Evolutionary conservation across 2,329 filamentous ascomycete genomes (phyloP).

Genomic region (Madurella mycetomatis): DNA sequence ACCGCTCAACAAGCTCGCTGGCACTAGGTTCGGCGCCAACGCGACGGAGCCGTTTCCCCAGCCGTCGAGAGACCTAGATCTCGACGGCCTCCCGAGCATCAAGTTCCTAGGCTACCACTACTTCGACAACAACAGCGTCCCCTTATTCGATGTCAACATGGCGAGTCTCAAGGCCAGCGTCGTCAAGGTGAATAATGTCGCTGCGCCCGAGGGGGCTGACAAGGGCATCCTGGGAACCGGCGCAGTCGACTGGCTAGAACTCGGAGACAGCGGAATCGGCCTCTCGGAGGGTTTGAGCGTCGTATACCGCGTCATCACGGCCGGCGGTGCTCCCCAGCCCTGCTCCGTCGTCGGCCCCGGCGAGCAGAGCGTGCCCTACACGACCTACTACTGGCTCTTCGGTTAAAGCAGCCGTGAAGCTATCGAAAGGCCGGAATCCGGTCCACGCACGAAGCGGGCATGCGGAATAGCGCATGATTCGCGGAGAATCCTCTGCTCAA

Average conservation of each 20-base stretch:
- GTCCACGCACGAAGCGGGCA: too few relatives aligned
- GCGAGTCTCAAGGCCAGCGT: constrained; percentile 39
- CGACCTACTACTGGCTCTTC: constrained; percentile 58
- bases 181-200: constrained; percentile 45
- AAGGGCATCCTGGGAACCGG: constrained; percentile 44
- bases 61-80: constrained; percentile 36
- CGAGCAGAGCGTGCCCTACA: constrained; percentile 50
- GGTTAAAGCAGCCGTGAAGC: background rate
- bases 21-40: constrained; percentile 39
- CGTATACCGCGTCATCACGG: constrained; percentile 54
- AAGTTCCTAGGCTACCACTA: constrained; percentile 60
- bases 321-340: constrained; percentile 44
- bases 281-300: constrained; percentile 36
- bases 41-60: constrained; percentile 42
- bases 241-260: constrained; percentile 53
- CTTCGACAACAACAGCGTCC: constrained; percentile 52
- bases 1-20: constrained; percentile 43
- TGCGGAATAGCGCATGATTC: background rate
- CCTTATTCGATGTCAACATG: constrained; percentile 55
- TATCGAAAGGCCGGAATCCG: too few relatives aligned
- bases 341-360: constrained; percentile 41
- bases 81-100: constrained; percentile 33
- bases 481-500: background rate
- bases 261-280: constrained; percentile 34
- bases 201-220: constrained; percentile 49